Conservation (phyloP, 1,284 basidiomycete genomes). For the Ustilago trichophora region DNA sequence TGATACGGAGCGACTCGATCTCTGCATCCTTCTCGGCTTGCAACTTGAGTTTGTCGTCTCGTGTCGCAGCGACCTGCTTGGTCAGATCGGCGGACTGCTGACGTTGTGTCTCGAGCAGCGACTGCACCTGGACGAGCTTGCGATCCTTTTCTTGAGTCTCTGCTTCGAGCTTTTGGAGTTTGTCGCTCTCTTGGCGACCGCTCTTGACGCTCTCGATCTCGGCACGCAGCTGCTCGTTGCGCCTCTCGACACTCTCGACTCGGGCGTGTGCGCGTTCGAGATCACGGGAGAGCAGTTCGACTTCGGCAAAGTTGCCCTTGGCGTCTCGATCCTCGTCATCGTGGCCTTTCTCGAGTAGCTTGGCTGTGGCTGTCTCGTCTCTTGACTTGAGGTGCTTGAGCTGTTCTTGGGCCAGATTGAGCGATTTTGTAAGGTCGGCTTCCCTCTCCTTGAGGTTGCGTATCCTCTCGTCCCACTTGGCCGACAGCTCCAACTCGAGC, state of each 20-base stretch:
- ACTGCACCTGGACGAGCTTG: slow-evolving; percentile 27
- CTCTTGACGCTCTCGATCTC: slow-evolving; percentile 77
- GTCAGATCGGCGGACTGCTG: slow-evolving; percentile 4
- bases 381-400: slow-evolving; percentile 86
- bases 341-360: slow-evolving; percentile 84
- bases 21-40: slow-evolving; percentile 75
- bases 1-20: slow-evolving; percentile 75
- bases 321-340: slow-evolving; percentile 1
- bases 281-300: slow-evolving; percentile 77
- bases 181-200: slow-evolving; percentile 64
- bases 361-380: slow-evolving; percentile 90
- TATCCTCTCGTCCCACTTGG: slow-evolving; percentile 93
- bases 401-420: slow-evolving; percentile 84
- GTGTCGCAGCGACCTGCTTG: slow-evolving; percentile 79
- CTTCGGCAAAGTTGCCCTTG: slow-evolving; percentile 30
- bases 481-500: slow-evolving; percentile 93
- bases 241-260: slow-evolving; percentile 86
- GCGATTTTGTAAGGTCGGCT: slow-evolving; percentile 86
- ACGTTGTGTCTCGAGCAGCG: slow-evolving; percentile 30
- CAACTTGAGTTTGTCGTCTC: slow-evolving; percentile 78
- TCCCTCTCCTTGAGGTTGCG: slow-evolving; percentile 94
- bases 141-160: slow-evolving; percentile 56
- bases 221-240: slow-evolving; percentile 89
- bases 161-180: slow-evolving; percentile 78
- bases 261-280: slow-evolving; percentile 90